Evolutionary conservation across 1,284 basidiomycete species (phyloP).

Genomic region (Cryptococcus depauperatus): DNA sequence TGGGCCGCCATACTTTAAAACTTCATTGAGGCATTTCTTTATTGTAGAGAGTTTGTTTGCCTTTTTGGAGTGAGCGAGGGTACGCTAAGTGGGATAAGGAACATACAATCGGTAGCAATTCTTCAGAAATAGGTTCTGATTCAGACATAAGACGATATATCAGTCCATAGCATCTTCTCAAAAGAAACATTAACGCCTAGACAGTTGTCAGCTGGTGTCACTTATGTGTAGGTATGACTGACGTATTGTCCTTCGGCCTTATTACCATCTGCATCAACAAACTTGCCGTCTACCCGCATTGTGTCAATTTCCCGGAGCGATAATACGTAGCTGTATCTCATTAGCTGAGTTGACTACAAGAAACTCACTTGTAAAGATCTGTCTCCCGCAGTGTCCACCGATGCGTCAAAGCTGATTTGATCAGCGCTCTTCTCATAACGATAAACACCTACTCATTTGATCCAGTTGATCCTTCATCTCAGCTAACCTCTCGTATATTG

Average conservation of each 20-base stretch:
- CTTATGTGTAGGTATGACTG: slow-evolving; percentile 5
- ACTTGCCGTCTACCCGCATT: slow-evolving; percentile 94
- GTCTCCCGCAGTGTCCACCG: slow-evolving; percentile 97
- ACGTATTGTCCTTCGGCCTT: slow-evolving; percentile 47
- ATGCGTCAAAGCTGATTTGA: slow-evolving; percentile 66
- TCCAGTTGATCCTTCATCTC: slow-evolving; percentile 58
- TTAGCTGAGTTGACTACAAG: slow-evolving; percentile 1
- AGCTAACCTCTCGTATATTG: slow-evolving; percentile 86
- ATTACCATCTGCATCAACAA: slow-evolving; percentile 88
- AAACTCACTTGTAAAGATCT: slow-evolving; percentile 67
- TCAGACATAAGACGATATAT: slow-evolving; percentile 91
- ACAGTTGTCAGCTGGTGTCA: not conserved
- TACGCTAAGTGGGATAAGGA: not conserved
- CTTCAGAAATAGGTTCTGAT: slow-evolving; percentile 98
- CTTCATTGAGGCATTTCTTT: slow-evolving; percentile 95
- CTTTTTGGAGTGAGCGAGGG: slow-evolving; percentile 45
- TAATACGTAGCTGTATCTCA: slow-evolving; percentile 63
- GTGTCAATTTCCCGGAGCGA: slow-evolving; percentile 94
- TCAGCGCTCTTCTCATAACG: not conserved
- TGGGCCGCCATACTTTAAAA: slow-evolving; percentile 91
- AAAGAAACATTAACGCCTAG: slow-evolving; percentile 82
- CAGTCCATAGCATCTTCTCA: slow-evolving; percentile 90
- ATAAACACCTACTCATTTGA: slow-evolving; percentile 30
- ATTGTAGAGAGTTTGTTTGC: slow-evolving; percentile 88
- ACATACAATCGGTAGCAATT: slow-evolving; percentile 88